Percentiles rank a stretch among this genome's conserved stretches.
phyloP scores from a whole-genome alignment of 345 rosid genomes.

The Cardamine chenopodiifolia region DNA sequence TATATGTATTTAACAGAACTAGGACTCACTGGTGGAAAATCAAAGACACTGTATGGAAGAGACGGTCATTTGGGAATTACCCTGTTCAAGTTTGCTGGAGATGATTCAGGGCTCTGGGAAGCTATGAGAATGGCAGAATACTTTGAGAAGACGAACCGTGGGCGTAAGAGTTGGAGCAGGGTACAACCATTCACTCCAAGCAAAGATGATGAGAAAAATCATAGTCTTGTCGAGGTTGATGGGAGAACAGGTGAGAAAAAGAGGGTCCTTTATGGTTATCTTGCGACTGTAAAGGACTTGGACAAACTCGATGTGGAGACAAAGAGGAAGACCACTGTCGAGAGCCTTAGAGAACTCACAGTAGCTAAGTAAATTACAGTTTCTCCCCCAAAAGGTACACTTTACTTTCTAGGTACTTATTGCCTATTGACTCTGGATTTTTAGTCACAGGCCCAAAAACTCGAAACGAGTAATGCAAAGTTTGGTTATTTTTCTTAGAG shows the following conservation, averaged over 20 bases:
- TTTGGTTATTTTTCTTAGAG: not conserved
- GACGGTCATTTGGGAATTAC: constrained; percentile 93
- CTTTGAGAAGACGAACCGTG: constrained; percentile 78
- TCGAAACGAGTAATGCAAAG: constrained; percentile 22
- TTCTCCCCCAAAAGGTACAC: constrained; percentile 41
- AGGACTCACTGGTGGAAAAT: constrained; percentile 76
- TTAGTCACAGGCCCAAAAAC: constrained; percentile 7
- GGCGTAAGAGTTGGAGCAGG: constrained; percentile 76
- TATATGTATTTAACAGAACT: constrained; percentile 65
- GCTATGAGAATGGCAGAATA: constrained; percentile 74
- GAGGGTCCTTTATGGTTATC: constrained; percentile 82
- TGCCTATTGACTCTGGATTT: constrained; percentile 27
- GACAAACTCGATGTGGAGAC: constrained; percentile 80
- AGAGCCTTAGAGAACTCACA: constrained; percentile 64
- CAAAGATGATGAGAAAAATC: constrained; percentile 78
- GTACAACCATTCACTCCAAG: constrained; percentile 60
- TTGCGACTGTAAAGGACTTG: constrained; percentile 74
- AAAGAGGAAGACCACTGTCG: constrained; percentile 70
- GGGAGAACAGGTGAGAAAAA: constrained; percentile 68
- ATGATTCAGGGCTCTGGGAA: constrained; percentile 71
- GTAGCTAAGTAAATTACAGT: constrained; percentile 53
- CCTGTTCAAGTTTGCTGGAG: constrained; percentile 67
- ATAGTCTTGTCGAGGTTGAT: constrained; percentile 68
- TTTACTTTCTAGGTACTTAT: constrained; percentile 14
- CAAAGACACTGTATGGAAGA: constrained; percentile 85